phyloP scores from a whole-genome alignment of 192 early-diverging fungal species.

The Mortierella claussenii region DNA sequence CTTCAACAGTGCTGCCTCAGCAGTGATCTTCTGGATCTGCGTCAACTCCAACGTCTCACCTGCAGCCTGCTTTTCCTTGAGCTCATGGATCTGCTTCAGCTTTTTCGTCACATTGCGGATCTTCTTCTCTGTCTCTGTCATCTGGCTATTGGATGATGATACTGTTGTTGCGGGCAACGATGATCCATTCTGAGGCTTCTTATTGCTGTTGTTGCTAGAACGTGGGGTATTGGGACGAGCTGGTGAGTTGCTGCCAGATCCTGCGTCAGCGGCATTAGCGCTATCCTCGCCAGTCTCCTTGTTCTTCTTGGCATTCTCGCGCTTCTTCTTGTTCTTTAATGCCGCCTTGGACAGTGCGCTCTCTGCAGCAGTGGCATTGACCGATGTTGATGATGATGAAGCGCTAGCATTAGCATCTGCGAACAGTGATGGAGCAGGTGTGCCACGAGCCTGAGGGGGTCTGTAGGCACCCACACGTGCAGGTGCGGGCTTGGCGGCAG shows the following conservation, averaged over 20 bases:
- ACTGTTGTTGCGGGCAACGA: slow-evolving; percentile 36
- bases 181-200: slow-evolving; percentile 33
- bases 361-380: slow-evolving; percentile 27
- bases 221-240: slow-evolving; percentile 40
- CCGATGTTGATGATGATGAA: slow-evolving; percentile 10
- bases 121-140: slow-evolving; percentile 86
- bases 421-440: slow-evolving; percentile 54
- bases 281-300: slow-evolving; percentile 56
- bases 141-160: slow-evolving; percentile 36
- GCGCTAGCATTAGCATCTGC: slow-evolving; percentile 28
- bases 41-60: slow-evolving; percentile 88
- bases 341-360: slow-evolving; percentile 61
- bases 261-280: slow-evolving; percentile 7
- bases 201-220: slow-evolving; percentile 30
- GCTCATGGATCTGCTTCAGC: slow-evolving; percentile 86
- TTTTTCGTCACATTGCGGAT: slow-evolving; percentile 92
- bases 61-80: slow-evolving; percentile 79
- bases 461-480: slow-evolving; percentile 71
- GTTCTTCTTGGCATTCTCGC: slow-evolving; percentile 68
- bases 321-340: slow-evolving; percentile 80
- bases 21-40: slow-evolving; percentile 78
- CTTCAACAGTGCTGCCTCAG: slow-evolving; percentile 68
- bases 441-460: slow-evolving; percentile 74
- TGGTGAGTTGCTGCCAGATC: slow-evolving; percentile 28
- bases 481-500: slow-evolving; percentile 57